phyloP scores from a whole-genome alignment of 2,329 filamentous ascomycete genomes.

The Penicillium crustosum region DNA sequence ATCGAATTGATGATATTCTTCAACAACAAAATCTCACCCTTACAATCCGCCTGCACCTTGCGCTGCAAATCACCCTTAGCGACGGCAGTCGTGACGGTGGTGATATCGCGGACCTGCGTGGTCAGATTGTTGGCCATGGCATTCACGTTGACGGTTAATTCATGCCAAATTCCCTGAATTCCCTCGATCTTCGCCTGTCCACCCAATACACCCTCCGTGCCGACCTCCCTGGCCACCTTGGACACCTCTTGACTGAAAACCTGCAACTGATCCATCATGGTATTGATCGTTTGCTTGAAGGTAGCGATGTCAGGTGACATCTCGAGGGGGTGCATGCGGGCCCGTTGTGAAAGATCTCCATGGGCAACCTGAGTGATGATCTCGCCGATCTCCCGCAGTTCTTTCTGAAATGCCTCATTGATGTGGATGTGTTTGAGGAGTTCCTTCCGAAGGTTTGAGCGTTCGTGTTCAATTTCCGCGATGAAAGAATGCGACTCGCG shows the following conservation, averaged over 20 bases:
- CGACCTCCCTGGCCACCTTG: slow-evolving; percentile 74
- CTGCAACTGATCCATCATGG: slow-evolving; percentile 78
- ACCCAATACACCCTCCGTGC: slow-evolving; percentile 74
- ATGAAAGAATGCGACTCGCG: slow-evolving; percentile 23
- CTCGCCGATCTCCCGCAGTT: slow-evolving; percentile 29
- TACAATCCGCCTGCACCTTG: slow-evolving; percentile 86
- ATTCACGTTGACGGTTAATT: slow-evolving; percentile 77
- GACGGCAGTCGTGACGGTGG: slow-evolving; percentile 67
- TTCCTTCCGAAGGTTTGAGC: slow-evolving; percentile 23
- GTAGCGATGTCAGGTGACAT: slow-evolving; percentile 41
- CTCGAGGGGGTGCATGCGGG: slow-evolving; percentile 25
- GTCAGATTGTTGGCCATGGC: slow-evolving; percentile 82
- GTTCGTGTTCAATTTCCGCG: slow-evolving; percentile 24
- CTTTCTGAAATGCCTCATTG: slow-evolving; percentile 32
- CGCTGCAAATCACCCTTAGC: slow-evolving; percentile 84
- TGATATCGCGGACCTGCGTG: slow-evolving; percentile 90
- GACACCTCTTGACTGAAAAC: slow-evolving; percentile 80
- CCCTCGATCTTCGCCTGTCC: slow-evolving; percentile 77
- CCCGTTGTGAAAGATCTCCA: slow-evolving; percentile 25
- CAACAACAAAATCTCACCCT: slow-evolving; percentile 84
- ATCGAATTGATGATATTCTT: slow-evolving; percentile 98
- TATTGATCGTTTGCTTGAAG: slow-evolving; percentile 72
- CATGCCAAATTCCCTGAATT: slow-evolving; percentile 82
- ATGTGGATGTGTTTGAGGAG: slow-evolving; percentile 28
- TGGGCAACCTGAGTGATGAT: slow-evolving; percentile 30